Percentiles rank a stretch among this genome's conserved stretches.
Conservation (phyloP, 768 basidiomycete species). For the Pleurotus tuoliensis region DNA sequence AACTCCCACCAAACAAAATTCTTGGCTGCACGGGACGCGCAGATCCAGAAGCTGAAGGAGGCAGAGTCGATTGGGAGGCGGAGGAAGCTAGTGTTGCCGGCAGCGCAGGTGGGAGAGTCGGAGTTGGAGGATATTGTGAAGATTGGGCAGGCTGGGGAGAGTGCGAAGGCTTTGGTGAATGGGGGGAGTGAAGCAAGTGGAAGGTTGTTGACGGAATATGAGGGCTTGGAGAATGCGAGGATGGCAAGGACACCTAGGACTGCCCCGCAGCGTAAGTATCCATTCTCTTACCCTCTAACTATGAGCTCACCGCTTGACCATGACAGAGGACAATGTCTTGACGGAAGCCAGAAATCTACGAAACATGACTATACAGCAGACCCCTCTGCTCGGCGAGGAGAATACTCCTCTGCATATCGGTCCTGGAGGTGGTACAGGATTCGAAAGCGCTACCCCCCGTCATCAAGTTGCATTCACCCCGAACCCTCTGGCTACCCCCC, state of each 20-base stretch:
- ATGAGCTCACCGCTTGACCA: slow-evolving; percentile 4
- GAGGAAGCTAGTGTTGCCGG: slow-evolving; percentile 78
- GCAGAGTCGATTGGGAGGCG: slow-evolving; percentile 92
- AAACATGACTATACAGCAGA: slow-evolving; percentile 90
- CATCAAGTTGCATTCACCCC: slow-evolving; percentile 91
- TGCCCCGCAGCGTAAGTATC: slow-evolving; percentile 82
- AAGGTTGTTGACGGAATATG: slow-evolving; percentile 89
- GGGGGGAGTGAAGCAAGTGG: slow-evolving; percentile 83
- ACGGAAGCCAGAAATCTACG: slow-evolving; percentile 93
- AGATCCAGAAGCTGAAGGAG: slow-evolving; percentile 97
- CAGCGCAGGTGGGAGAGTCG: slow-evolving; percentile 88
- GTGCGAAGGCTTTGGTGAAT: slow-evolving; percentile 78
- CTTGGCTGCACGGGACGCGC: slow-evolving; percentile 93
- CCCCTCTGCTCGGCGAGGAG: slow-evolving; percentile 93
- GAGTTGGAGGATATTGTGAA: slow-evolving; percentile 99
- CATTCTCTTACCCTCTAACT: background rate
- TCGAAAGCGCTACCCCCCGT: slow-evolving; percentile 92
- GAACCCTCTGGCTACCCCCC: slow-evolving; percentile 90
- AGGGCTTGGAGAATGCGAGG: slow-evolving; percentile 79
- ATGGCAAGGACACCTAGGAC: slow-evolving; percentile 96
- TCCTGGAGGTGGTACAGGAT: slow-evolving; percentile 82
- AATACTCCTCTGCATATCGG: slow-evolving; percentile 88
- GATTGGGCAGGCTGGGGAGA: slow-evolving; percentile 91
- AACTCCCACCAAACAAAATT: slow-evolving; percentile 85
- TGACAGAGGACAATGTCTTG: slow-evolving; percentile 89